phyloP scores from a whole-genome alignment of 768 basidiomycete species.

The Boletus sp. region DNA sequence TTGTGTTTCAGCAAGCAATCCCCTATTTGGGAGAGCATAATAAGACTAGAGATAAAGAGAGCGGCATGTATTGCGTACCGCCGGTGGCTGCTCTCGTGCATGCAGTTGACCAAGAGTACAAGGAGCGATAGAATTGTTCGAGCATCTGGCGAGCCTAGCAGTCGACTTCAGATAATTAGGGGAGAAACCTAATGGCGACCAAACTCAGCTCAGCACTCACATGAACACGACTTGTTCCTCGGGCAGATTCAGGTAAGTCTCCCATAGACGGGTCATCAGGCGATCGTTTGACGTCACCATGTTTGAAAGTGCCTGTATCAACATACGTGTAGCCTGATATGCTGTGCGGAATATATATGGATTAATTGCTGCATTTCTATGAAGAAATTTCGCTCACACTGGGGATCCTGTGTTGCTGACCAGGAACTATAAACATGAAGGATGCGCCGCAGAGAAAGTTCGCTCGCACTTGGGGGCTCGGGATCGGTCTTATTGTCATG shows the following conservation, averaged over 20 bases:
- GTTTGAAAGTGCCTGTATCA: constrained; percentile 82
- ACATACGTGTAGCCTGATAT: constrained; percentile 57
- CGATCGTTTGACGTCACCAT: constrained; percentile 71
- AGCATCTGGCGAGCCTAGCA: constrained; percentile 63
- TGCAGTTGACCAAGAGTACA: constrained; percentile 71
- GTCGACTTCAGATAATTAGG: constrained; percentile 41
- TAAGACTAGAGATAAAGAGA: constrained; percentile 8
- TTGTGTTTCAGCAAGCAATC: constrained; percentile 49
- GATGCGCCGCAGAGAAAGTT: constrained; percentile 64
- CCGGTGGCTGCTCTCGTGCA: constrained; percentile 53
- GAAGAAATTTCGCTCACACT: constrained; percentile 42
- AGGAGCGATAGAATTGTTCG: constrained; percentile 60
- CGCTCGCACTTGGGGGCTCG: constrained; percentile 55
- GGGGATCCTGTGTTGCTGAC: constrained; percentile 58
- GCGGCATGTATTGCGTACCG: constrained; percentile 43
- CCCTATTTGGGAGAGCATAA: constrained; percentile 28
- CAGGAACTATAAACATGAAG: constrained; percentile 78
- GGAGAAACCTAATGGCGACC: not conserved
- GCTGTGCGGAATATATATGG: constrained; percentile 40
- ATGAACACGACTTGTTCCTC: constrained; percentile 75
- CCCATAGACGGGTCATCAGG: constrained; percentile 60
- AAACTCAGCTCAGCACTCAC: constrained; percentile 43
- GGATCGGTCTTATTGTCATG: constrained; percentile 1
- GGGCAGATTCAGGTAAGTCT: constrained; percentile 59
- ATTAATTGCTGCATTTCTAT: not conserved